A percentile compares a stretch with the other conserved stretches of the same genome.
Conservation (phyloP, 129 eudicot species). For the Gnaphalium uliginosum region DNA sequence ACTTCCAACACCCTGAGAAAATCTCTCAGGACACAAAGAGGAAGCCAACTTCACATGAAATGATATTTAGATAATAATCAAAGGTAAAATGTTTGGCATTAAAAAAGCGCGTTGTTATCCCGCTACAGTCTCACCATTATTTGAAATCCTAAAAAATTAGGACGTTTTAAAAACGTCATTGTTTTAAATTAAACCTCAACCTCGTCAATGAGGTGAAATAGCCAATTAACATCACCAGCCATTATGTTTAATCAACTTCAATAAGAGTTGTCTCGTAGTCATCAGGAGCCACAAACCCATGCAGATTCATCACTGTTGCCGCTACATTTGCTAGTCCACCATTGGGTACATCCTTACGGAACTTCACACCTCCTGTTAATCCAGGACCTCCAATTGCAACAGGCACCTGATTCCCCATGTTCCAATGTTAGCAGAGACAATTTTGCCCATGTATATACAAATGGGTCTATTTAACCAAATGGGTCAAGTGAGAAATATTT, state of each 20-base stretch:
- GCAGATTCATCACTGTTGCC: conserved; percentile 86
- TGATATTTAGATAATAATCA: not conserved
- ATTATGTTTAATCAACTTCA: conserved; percentile 50
- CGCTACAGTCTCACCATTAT: not conserved
- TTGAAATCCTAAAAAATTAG: not conserved
- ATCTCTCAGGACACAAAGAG: not conserved
- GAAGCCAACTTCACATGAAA: not conserved
- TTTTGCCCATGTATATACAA: not conserved
- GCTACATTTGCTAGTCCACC: conserved; percentile 94
- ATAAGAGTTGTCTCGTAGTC: conserved; percentile 90
- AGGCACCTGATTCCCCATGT: conserved; percentile 53
- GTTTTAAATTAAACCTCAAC: not conserved
- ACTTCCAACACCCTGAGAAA: not conserved
- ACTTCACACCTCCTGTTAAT: conserved; percentile 62
- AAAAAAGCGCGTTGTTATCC: not conserved
- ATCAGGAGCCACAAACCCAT: conserved; percentile 80
- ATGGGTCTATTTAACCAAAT: not conserved
- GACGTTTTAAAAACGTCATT: not conserved
- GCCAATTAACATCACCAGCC: not conserved
- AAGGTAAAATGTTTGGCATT: not conserved
- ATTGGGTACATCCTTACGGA: conserved; percentile 70
- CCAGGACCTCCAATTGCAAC: conserved; percentile 96
- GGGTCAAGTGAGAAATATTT: not conserved
- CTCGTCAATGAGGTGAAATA: conserved; percentile 10
- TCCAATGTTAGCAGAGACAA: not conserved